These are phyloP conservation scores for Ambrosia hybrid DNA, from an alignment of 140 eudicot species.

Conservation along the genomic window DNA sequence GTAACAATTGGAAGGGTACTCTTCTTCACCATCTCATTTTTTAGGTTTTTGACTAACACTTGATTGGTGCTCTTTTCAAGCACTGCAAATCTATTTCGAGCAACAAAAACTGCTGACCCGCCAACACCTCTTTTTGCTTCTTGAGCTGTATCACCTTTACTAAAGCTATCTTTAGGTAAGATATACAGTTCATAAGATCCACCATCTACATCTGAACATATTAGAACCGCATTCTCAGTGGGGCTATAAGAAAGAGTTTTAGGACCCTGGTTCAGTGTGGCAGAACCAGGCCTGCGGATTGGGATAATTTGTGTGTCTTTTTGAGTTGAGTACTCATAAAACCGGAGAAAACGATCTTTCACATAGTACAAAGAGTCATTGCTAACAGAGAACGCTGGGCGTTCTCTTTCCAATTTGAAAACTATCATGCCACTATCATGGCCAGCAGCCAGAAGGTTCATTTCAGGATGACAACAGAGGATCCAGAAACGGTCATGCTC, in stretches of 20 bases:
- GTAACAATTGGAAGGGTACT: constrained; percentile 57
- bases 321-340: constrained; percentile 67
- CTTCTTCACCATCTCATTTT: constrained; percentile 74
- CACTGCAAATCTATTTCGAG: constrained; percentile 81
- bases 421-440: constrained; percentile 92
- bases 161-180: constrained; percentile 59
- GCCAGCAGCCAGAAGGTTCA: constrained; percentile 87
- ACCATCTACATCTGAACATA: constrained; percentile 78
- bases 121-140: constrained; percentile 80
- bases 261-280: constrained; percentile 70
- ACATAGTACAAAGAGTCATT: constrained; percentile 64
- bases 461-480: constrained; percentile 78
- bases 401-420: constrained; percentile 77
- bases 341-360: constrained; percentile 74
- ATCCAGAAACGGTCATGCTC: constrained; percentile 92
- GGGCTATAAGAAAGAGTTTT: constrained; percentile 73
- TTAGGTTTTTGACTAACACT: constrained; percentile 67
- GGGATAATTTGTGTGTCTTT: constrained; percentile 66
- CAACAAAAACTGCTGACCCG: constrained; percentile 82
- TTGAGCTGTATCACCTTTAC: constrained; percentile 67
- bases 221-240: constrained; percentile 67
- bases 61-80: constrained; percentile 82
- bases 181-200: constrained; percentile 82
- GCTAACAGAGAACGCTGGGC: constrained; percentile 80
- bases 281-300: constrained; percentile 74